Evolutionary conservation across 2,329 filamentous ascomycete species (phyloP), one percentile per base, ranked within the genome.

Genomic region (Pseudopyrenochaeta lycopersici): DNA sequence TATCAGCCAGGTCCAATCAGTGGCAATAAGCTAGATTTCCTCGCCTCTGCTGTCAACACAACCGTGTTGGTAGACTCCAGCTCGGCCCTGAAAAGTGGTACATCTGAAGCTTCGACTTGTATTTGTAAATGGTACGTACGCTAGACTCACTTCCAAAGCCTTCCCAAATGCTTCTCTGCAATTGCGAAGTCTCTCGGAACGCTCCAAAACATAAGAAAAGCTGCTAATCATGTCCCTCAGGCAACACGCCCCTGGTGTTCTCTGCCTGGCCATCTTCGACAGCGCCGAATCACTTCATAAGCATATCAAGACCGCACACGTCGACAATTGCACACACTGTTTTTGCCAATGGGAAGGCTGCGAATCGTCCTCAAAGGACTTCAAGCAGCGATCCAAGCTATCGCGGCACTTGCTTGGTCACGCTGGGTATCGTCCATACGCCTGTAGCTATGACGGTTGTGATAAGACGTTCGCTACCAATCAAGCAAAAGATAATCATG

Each of bases 401-500:
- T 71, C 65, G 20, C 68, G 74, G 10, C 74, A 77, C 49, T 62
- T 76, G 21, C 71, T 74, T 15, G 71, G 67, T 2, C 74, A 77
- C 46, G 71, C 72, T 7, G 72, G 73, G 14, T 68, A 77, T 53
- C 68, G 72, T 3, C 73, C 73, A 2, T 75, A 75, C 42, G 67
- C 68, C 12, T 77, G 74, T 52, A 71, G 66, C 30, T 75, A 67
- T 31, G 42, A 61, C 14, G 68, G 64, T 3, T 77, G 74, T 58
- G 65, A 64, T 53, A 76, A 76, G 57, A 75, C 69, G 1, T 77
- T 76, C 48, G 74, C 71, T 4, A 77, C 74, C 3, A 75, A 75
- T 38, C 74, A 77, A 60, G 73, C 73, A n/a, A 72, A 75, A 45
- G 72, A 76, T 35, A 77, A 77, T 35, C 74, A 77, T 39, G 69